Evolutionary conservation across 2,329 filamentous ascomycete genomes (phyloP).

Genomic region (Colletotrichum sojae): DNA sequence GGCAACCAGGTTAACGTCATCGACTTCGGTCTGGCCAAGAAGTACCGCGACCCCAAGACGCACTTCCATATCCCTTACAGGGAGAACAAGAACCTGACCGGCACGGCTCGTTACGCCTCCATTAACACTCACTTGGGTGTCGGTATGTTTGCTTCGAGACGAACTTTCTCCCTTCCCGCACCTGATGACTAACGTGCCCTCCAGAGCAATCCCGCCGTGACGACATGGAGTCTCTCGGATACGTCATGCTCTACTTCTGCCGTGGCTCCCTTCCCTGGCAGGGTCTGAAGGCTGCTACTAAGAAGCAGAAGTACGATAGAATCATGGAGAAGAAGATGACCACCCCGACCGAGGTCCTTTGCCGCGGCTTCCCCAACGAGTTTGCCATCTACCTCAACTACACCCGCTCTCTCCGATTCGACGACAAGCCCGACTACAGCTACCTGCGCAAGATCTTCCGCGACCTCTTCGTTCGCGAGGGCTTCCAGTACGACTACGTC

Average conservation of each 20-base stretch:
- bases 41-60: slow-evolving; percentile 99
- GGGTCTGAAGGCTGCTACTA: slow-evolving; percentile 96
- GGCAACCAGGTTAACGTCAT: slow-evolving; percentile 99
- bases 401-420: slow-evolving; percentile 97
- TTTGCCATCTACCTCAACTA: slow-evolving; percentile 99
- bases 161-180: not conserved
- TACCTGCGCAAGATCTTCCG: slow-evolving; percentile 99
- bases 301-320: slow-evolving; percentile 99
- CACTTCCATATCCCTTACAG: slow-evolving; percentile 99
- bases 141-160: slow-evolving; percentile 65
- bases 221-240: slow-evolving; percentile 98
- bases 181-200: slow-evolving; percentile 46
- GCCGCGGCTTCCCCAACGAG: slow-evolving; percentile 99
- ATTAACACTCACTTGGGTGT: slow-evolving; percentile 99
- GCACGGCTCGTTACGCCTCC: slow-evolving; percentile 97
- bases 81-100: slow-evolving; percentile 99
- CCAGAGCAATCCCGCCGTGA: slow-evolving; percentile 97
- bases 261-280: slow-evolving; percentile 99
- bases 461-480: slow-evolving; percentile 97
- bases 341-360: slow-evolving; percentile 97
- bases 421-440: slow-evolving; percentile 99
- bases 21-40: slow-evolving; percentile 99
- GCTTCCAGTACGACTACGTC: slow-evolving; percentile 99
- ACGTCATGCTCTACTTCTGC: slow-evolving; percentile 99
- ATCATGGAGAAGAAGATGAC: slow-evolving; percentile 99